A percentile compares a stretch with the other conserved stretches of the same genome.
phyloP scores from a whole-genome alignment of 2,329 filamentous ascomycete genomes.

The Fusarium oxysporum region DNA sequence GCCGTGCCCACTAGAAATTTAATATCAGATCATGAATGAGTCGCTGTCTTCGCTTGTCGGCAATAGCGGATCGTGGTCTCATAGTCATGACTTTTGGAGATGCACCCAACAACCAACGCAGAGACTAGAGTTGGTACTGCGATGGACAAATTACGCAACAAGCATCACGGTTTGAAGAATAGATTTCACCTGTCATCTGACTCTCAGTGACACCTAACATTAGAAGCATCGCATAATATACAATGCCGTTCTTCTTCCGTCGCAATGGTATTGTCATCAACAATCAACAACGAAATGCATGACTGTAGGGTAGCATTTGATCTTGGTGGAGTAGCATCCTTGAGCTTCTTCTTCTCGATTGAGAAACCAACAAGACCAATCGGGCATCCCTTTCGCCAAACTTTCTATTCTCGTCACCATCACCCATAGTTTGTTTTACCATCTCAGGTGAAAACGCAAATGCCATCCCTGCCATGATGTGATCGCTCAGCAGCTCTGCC shows the following conservation, averaged over 20 bases:
- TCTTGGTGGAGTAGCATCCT: neutral
- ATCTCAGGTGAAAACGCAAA: conserved; percentile 15
- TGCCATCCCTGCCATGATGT: conserved; percentile 9
- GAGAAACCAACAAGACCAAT: neutral
- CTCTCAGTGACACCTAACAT: neutral
- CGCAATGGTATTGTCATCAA: neutral
- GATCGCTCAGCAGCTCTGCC: neutral
- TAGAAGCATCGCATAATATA: neutral
- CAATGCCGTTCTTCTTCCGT: neutral
- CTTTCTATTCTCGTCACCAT: neutral
- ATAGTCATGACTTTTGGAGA: too few relatives aligned
- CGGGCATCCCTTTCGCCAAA: neutral
- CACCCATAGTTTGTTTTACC: conserved; percentile 13
- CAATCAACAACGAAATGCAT: neutral
- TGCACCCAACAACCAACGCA: fast-evolving
- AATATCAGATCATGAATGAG: neutral
- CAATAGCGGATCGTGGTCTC: neutral
- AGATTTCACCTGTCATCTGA: neutral
- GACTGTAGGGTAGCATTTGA: neutral
- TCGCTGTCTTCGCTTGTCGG: neutral
- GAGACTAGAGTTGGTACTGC: fast-evolving
- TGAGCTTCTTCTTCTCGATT: neutral
- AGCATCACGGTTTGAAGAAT: neutral
- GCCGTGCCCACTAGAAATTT: neutral
- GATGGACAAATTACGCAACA: too few relatives aligned